Percentiles rank a stretch among this genome's conserved stretches.
Evolutionary conservation across 208 protist species (phyloP).

Genomic region (Trypanosoma avium): DNA sequence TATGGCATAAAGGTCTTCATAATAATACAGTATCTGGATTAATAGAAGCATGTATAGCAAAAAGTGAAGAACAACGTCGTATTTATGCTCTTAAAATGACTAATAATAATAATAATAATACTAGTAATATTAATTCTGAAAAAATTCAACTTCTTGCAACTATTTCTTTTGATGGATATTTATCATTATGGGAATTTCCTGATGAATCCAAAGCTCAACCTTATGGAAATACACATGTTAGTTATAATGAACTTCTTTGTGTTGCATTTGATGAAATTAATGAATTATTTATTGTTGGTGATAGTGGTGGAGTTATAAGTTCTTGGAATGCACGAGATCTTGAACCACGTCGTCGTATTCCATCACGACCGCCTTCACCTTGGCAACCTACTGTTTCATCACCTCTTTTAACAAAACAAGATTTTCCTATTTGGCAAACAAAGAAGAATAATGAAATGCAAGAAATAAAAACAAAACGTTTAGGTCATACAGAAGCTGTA

Average conservation of each 20-base stretch:
- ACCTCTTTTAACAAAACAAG: background rate
- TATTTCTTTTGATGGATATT: slow-evolving; percentile 54
- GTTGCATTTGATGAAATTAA: slow-evolving; percentile 33
- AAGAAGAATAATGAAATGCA: background rate
- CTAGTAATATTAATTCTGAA: too few relatives aligned
- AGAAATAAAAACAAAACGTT: background rate
- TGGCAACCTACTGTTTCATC: slow-evolving; percentile 2
- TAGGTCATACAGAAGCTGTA: slow-evolving; percentile 27
- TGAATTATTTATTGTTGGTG: slow-evolving; percentile 28
- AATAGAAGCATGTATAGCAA: slow-evolving; percentile 21
- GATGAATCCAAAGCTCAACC: slow-evolving; percentile 11
- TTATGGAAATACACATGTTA: slow-evolving; percentile 27
- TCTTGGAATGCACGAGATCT: slow-evolving; percentile 21
- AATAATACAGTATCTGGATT: slow-evolving; percentile 40
- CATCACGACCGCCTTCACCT: slow-evolving; percentile 24
- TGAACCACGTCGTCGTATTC: slow-evolving; percentile 13
- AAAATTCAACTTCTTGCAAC: slow-evolving; percentile 34
- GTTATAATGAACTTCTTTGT: slow-evolving; percentile 49
- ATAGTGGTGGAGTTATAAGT: slow-evolving; percentile 24
- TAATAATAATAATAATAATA: background rate
- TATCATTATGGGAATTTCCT: slow-evolving; percentile 38
- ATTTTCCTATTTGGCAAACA: background rate
- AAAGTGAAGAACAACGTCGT: background rate
- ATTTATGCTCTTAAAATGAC: background rate
- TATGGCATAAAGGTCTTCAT: slow-evolving; percentile 28